Evolutionary conservation across 2,329 filamentous ascomycete genomes (phyloP), one percentile per base, ranked within the genome.

Genomic region (Pseudogymnoascus sp.): DNA sequence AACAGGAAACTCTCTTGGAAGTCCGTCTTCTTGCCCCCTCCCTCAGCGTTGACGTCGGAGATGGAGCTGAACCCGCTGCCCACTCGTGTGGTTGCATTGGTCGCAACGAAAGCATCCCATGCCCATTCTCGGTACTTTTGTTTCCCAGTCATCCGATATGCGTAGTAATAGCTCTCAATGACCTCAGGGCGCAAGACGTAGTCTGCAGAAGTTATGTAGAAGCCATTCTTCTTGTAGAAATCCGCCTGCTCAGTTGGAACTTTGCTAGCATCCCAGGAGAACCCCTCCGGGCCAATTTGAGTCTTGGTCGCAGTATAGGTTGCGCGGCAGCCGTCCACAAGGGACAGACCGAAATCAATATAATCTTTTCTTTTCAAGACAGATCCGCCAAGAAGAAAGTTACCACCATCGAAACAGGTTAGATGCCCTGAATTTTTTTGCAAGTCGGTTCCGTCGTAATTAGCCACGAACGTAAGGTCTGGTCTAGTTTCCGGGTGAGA

Each of bases 1-100:
- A 95, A 91, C 78, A 89, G 87, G 77, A 94, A 96, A 69, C 88
- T 92, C 76, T 96, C 90, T 79, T 93, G 89, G 72, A 88, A 87
- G 72, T 96, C 84, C 42, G 75, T 74, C 64, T 82, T 84, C 0
- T 75, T 74, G 0, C 88, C 89, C 8, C 89, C 90, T 30, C 78
- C 79, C 3, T 68, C 25, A 2, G 75, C 76, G 67, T 89, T 90
- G 52, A 95, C 89, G 71, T 95, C 74, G 0, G 69, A 72, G 62
- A 95, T 77, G 30, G 82, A 80, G 11, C 83, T 82, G 74, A 85
- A 95, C 6, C 89, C 91, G 22, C 82, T 86, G 5, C 83, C 84
- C 0, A 82, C 83, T 23, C 82, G 77, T 66, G 85, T 86, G 14
- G 83, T 88, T 30, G 62, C 73, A 69, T 86, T 87, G 71, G 95